Conservation (phyloP, 331 rosid genomes). For the Arachis monticola region DNA sequence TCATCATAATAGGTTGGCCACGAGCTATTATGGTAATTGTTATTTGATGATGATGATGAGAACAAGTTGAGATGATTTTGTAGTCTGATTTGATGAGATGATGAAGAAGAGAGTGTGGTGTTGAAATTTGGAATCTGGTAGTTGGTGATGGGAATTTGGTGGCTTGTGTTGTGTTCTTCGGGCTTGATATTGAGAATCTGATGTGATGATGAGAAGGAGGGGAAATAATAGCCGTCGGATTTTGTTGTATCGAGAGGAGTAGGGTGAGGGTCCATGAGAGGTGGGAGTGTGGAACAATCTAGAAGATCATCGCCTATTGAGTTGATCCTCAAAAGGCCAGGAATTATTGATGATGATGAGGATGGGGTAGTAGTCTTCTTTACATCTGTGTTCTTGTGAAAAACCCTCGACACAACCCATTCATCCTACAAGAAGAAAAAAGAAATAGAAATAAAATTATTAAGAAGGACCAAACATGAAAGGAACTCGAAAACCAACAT, state of each 20-base stretch:
- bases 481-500: constrained; percentile 53
- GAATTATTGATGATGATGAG: constrained; percentile 5
- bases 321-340: constrained; percentile 50
- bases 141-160: constrained; percentile 35
- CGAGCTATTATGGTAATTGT: constrained; percentile 39
- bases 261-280: constrained; percentile 65
- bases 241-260: constrained; percentile 36
- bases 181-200: constrained; percentile 41
- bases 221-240: constrained; percentile 54
- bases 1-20: constrained; percentile 36
- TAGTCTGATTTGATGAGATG: constrained; percentile 11
- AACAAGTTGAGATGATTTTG: constrained; percentile 43
- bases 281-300: constrained; percentile 77
- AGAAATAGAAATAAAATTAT: neutral
- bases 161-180: constrained; percentile 33
- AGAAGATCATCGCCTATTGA: constrained; percentile 55
- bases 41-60: constrained; percentile 12
- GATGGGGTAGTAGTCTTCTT: constrained; percentile 37
- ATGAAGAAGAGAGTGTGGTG: constrained; percentile 26
- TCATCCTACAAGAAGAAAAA: constrained; percentile 58
- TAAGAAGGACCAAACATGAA: constrained; percentile 46
- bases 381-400: constrained; percentile 74
- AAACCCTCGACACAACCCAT: constrained; percentile 86
- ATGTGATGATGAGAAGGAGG: constrained; percentile 39
- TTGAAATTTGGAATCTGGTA: constrained; percentile 41